phyloP scores from a whole-genome alignment of 1,139 yeast genomes.

The Debaryomyces singareniensis region DNA sequence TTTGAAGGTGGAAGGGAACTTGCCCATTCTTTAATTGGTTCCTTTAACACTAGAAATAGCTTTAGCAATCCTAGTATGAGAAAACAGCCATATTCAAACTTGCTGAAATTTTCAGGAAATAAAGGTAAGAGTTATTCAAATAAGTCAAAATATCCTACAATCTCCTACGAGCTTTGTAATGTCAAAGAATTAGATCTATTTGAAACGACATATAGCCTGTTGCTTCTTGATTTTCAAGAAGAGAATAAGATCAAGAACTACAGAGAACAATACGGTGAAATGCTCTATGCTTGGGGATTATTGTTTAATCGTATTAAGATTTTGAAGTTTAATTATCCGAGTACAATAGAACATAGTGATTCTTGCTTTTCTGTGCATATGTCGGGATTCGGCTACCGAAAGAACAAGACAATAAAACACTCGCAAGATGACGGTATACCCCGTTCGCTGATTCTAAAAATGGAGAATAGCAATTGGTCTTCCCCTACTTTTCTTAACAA shows the following conservation, averaged over 20 bases:
- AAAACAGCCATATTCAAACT: conserved; percentile 8
- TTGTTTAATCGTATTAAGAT: conserved; percentile 73
- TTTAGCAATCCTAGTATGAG: conserved; percentile 3
- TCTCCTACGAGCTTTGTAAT: conserved; percentile 50
- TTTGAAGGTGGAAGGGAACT: conserved; percentile 1
- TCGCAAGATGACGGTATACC: conserved; percentile 10
- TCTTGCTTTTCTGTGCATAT: conserved; percentile 28
- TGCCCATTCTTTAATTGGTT: background rate
- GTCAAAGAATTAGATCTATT: conserved; percentile 50
- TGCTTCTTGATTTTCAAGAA: conserved; percentile 44
- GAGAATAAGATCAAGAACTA: conserved; percentile 42
- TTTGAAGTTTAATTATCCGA: conserved; percentile 60
- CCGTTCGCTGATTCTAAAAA: conserved; percentile 4
- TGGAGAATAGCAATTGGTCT: background rate
- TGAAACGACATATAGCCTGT: conserved; percentile 39
- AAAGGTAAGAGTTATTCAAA: background rate
- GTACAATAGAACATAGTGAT: conserved; percentile 6
- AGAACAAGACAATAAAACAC: conserved; percentile 11
- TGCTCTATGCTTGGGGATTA: conserved; percentile 77
- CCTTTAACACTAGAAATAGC: too few relatives aligned
- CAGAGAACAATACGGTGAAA: conserved; percentile 72
- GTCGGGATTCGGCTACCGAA: conserved; percentile 34
- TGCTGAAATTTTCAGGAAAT: conserved; percentile 8
- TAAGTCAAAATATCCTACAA: conserved; percentile 9
- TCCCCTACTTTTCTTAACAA: conserved; percentile 13